phyloP scores from a whole-genome alignment of 805 yeast genomes.

The Pichia heedii region DNA sequence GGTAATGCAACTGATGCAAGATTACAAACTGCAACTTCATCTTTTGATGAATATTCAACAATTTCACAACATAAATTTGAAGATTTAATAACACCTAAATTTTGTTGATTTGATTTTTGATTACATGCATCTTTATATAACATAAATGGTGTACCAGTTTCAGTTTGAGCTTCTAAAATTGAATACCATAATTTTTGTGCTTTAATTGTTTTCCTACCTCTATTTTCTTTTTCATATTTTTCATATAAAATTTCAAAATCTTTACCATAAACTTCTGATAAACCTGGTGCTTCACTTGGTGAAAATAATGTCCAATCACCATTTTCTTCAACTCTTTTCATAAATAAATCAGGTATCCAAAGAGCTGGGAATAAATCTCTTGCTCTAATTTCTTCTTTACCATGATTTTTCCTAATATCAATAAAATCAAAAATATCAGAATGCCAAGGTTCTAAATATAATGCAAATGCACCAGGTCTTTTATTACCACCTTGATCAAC shows the following conservation, averaged over 20 bases:
- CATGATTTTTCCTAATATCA: constrained; percentile 86
- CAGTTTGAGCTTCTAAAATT: constrained; percentile 85
- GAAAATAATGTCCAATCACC: constrained; percentile 85
- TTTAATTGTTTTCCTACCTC: constrained; percentile 53
- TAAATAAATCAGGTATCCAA: constrained; percentile 93
- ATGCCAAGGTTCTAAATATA: constrained; percentile 97
- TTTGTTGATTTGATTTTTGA: constrained; percentile 79
- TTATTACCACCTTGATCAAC: constrained; percentile 99
- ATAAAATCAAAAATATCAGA: constrained; percentile 80
- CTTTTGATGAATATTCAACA: constrained; percentile 84
- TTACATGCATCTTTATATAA: constrained; percentile 91
- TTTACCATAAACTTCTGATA: constrained; percentile 74
- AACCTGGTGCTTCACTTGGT: constrained; percentile 81
- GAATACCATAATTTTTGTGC: constrained; percentile 92
- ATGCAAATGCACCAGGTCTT: constrained; percentile 95
- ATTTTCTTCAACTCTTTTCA: constrained; percentile 77
- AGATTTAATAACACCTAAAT: constrained; percentile 85
- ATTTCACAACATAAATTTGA: constrained; percentile 94
- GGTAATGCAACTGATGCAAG: constrained; percentile 89
- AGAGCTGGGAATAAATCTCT: constrained; percentile 88
- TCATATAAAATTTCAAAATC: constrained; percentile 68
- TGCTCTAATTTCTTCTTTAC: constrained; percentile 89
- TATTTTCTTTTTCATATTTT: constrained; percentile 62
- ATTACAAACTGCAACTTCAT: constrained; percentile 94
- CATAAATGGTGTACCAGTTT: constrained; percentile 95